Evolutionary conservation across 148 eudicot species (phyloP).

Genomic region (Camellia sinensis): DNA sequence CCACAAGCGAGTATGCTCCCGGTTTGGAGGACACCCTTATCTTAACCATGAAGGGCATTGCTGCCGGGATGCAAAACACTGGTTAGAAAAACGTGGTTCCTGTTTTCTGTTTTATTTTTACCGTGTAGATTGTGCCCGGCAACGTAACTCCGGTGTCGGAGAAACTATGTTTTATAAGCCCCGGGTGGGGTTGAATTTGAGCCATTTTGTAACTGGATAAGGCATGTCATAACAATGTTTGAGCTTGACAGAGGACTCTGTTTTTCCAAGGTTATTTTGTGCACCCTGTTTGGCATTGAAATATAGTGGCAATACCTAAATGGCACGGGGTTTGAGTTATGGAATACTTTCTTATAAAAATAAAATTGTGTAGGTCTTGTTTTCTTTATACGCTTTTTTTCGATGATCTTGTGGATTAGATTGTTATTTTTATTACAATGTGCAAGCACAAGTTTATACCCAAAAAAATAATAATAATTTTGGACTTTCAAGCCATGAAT

Average conservation of each 20-base stretch:
- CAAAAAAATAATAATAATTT: no score
- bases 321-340: no score
- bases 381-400: no score
- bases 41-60: constrained; percentile 99
- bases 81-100: constrained; percentile 36
- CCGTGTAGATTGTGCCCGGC: not conserved
- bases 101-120: not conserved
- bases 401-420: no score
- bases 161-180: no score
- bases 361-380: no score
- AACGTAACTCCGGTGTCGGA: not conserved
- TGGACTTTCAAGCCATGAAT: no score
- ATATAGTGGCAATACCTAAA: no score
- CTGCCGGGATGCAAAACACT: constrained; percentile 97
- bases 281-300: no score
- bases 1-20: constrained; percentile 91
- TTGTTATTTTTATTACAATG: no score
- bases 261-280: not conserved
- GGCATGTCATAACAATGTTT: not conserved
- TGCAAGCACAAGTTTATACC: no score
- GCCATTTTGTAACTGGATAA: constrained; percentile 10
- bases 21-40: constrained; percentile 97
- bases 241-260: not conserved
- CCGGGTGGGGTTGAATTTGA: constrained; percentile 5
- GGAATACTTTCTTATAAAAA: no score